A percentile compares a stretch with the other conserved stretches of the same genome.
Conservation (phyloP, 2,329 filamentous ascomycete species). For the Arthrobotrys sinensis region DNA sequence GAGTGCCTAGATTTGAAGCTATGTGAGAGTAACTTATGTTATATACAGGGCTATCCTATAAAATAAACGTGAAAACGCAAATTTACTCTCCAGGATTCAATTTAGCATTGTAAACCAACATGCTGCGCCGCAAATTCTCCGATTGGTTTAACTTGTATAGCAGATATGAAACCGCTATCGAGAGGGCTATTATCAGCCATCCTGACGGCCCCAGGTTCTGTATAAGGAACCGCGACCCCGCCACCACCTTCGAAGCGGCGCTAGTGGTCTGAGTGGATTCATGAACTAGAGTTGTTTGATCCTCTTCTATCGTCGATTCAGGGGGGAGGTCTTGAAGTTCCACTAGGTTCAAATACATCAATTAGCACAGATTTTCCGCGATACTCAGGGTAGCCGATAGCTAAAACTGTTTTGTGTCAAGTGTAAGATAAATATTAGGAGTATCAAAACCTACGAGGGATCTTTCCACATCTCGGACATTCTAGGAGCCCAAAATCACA, state of each 20-base stretch:
- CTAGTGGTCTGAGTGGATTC: not conserved
- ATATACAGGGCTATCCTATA: too few species aligned
- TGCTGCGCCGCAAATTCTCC: not conserved
- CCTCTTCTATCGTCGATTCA: not conserved
- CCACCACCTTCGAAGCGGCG: not conserved
- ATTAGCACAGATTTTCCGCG: too few species aligned
- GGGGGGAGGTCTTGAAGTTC: too few species aligned
- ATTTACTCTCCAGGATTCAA: not conserved
- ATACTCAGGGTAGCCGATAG: too few species aligned
- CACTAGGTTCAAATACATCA: too few species aligned
- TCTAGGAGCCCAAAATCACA: not conserved
- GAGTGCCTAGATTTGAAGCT: too few species aligned
- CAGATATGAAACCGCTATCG: not conserved
- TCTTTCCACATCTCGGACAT: constrained; percentile 5
- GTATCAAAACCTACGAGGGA: constrained; percentile 1
- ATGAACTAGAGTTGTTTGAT: too few species aligned
- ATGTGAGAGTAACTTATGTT: too few species aligned
- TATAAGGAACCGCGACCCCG: not conserved
- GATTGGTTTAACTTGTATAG: constrained; percentile 4
- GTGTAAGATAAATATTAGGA: not conserved
- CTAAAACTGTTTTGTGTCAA: too few species aligned
- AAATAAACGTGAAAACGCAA: too few species aligned
- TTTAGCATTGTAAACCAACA: not conserved
- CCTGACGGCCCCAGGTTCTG: not conserved
- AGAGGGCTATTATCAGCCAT: not conserved